Evolutionary conservation across 208 protist species (phyloP), one percentile per base, ranked within the genome.

Genomic region (Acanthamoeba royreba): DNA sequence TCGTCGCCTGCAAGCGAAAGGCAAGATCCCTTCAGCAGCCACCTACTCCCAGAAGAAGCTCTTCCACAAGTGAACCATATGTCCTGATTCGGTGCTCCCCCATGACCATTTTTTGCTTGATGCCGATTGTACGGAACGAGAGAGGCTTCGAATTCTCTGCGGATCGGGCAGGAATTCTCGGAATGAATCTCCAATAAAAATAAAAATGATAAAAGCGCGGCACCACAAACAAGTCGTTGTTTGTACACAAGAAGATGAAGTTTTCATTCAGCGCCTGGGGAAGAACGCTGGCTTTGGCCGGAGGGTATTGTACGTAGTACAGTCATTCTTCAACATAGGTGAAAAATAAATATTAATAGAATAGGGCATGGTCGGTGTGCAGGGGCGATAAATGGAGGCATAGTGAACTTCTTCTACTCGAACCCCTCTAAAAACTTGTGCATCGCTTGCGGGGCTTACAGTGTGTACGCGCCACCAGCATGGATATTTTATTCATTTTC

Each of bases 1-100:
- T 35, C 93, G 94, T 92, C 83, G 94, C 53, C 31, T 95, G 22
- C 92, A 94, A 46, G 46, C 81, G 55, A 33, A 85, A 47, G 53
- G 58, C 40, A 94, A 69, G 40, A 74, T 95, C 31, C 83, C 89
- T 8, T 92, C 69, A 0, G 3, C 69, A 33, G 69, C 69, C 69
- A 81, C 69, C 69, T 81, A 81, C 7, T 35, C 38, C 11, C 69
- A 81, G 22, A 81, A 81, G 69, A 81, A 81, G 69, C 33, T 81
- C 69, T 81, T 81, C 69, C 31, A 22, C 69, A 81, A 81, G 69
- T 81, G 69, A 81, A 42, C 35, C 69, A 19, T 3, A 25, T 17
- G n/a, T n/a, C n/a, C n/a, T n/a, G n/a, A n/a, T n/a, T n/a, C n/a
- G n/a, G n/a, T n/a, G n/a, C n/a, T n/a, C n/a, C n/a, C n/a, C n/a